Conservation (phyloP, 2,329 filamentous ascomycete genomes). For the Diaporthe nobilis region DNA sequence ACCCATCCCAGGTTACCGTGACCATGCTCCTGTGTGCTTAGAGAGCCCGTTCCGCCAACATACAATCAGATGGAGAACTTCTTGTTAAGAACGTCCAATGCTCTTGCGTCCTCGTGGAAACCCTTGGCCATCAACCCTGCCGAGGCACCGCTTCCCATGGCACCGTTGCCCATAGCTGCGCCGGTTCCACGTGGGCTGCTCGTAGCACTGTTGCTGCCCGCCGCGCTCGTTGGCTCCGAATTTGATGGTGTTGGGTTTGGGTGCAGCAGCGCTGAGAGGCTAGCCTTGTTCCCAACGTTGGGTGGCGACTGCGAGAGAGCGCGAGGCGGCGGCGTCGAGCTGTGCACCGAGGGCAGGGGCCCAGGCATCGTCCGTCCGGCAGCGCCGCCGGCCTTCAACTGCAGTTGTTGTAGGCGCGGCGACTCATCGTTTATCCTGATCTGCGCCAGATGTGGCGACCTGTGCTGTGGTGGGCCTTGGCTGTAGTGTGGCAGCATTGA, state of each 20-base stretch:
- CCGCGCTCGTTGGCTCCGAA: conserved; percentile 62
- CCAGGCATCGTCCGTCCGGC: conserved; percentile 55
- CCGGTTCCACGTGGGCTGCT: conserved; percentile 62
- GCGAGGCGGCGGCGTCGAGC: conserved; percentile 57
- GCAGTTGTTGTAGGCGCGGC: conserved; percentile 60
- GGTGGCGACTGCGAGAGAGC: conserved; percentile 65
- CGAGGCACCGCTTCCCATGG: conserved; percentile 2
- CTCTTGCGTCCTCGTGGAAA: conserved; percentile 46
- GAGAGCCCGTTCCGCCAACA: background rate
- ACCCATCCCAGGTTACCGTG: conserved; percentile 9
- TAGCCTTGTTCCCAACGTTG: conserved; percentile 58
- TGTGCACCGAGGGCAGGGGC: conserved; percentile 50
- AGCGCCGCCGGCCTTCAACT: conserved; percentile 25
- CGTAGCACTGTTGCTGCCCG: conserved; percentile 58
- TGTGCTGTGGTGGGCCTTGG: conserved; percentile 45
- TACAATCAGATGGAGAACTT: conserved; percentile 47
- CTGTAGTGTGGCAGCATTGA: conserved; percentile 39
- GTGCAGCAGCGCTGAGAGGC: conserved; percentile 65
- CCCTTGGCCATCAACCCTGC: conserved; percentile 37
- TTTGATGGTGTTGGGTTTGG: conserved; percentile 64
- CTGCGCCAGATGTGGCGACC: conserved; percentile 53
- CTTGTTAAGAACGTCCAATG: conserved; percentile 48
- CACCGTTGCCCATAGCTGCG: conserved; percentile 7
- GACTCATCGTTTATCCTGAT: conserved; percentile 53
- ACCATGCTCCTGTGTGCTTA: background rate